Conservation (phyloP, 345 rosid genomes). For the Excoecaria agallocha region DNA sequence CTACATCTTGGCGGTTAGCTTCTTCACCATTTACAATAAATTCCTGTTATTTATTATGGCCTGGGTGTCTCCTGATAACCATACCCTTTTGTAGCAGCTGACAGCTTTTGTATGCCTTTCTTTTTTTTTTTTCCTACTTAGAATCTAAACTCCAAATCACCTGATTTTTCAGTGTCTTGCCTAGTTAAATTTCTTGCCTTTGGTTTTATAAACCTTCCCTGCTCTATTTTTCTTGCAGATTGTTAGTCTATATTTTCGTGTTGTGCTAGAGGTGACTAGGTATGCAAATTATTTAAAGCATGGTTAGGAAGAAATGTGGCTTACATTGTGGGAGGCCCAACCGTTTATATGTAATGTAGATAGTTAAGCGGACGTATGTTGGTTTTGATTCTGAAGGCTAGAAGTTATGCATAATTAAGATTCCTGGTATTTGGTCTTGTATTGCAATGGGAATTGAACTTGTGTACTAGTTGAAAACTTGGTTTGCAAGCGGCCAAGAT, state of each 20-base stretch:
- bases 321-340: too few relatives aligned
- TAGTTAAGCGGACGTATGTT: not conserved
- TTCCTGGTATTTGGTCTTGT: not conserved
- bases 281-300: too few relatives aligned
- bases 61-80: not conserved
- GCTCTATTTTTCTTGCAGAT: too few relatives aligned
- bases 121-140: not conserved
- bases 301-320: too few relatives aligned
- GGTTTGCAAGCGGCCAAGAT: too few relatives aligned
- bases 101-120: not conserved
- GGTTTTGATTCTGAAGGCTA: not conserved
- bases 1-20: constrained; percentile 87
- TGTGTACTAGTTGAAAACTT: not conserved
- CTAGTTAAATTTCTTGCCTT: too few relatives aligned
- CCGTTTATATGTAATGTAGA: not conserved
- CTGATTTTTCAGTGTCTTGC: too few relatives aligned
- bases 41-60: not conserved
- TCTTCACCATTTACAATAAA: not conserved
- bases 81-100: not conserved
- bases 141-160: too few relatives aligned
- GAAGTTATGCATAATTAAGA: too few relatives aligned
- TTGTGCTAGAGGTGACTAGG: too few relatives aligned
- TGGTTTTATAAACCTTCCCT: too few relatives aligned
- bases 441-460: not conserved
- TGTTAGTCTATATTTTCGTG: too few relatives aligned